phyloP scores from a whole-genome alignment of 23 red algal genomes.

The Gracilaria vermiculophylla region DNA sequence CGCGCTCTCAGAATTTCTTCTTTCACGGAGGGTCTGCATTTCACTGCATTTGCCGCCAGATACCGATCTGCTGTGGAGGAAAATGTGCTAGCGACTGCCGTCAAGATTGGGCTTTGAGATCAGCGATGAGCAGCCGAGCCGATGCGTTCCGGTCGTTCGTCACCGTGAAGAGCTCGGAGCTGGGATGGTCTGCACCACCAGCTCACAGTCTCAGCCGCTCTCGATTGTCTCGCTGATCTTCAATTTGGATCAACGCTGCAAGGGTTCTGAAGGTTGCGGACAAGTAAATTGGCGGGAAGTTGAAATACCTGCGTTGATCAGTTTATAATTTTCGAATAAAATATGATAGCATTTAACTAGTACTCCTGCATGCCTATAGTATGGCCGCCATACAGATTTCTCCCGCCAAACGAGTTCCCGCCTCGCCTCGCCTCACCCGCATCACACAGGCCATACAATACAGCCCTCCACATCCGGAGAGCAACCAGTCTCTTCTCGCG shows the following conservation, averaged over 20 bases:
- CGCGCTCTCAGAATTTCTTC: constrained; percentile 6
- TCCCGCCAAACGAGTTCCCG: constrained; percentile 23
- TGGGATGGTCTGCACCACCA: too few relatives aligned
- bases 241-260: neutral
- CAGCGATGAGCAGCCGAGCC: neutral
- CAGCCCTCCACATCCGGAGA: too few relatives aligned
- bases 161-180: too few relatives aligned
- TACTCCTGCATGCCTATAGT: neutral
- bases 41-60: constrained; percentile 29
- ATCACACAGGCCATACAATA: too few relatives aligned
- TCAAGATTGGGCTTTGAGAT: neutral
- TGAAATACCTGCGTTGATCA: neutral
- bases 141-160: too few relatives aligned
- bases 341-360: neutral
- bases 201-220: too few relatives aligned
- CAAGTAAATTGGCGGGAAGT: constrained; percentile 2
- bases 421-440: too few relatives aligned
- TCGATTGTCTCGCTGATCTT: neutral
- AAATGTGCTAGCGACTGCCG: neutral
- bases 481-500: neutral
- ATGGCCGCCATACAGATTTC: neutral
- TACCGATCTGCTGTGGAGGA: constrained; percentile 25
- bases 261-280: too few relatives aligned
- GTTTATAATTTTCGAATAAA: constrained; percentile 24
- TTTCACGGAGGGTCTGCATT: constrained; percentile 4